Evolutionary conservation across 202 grass and related monocot species (phyloP).

Genomic region (Alloteropsis angusta): DNA sequence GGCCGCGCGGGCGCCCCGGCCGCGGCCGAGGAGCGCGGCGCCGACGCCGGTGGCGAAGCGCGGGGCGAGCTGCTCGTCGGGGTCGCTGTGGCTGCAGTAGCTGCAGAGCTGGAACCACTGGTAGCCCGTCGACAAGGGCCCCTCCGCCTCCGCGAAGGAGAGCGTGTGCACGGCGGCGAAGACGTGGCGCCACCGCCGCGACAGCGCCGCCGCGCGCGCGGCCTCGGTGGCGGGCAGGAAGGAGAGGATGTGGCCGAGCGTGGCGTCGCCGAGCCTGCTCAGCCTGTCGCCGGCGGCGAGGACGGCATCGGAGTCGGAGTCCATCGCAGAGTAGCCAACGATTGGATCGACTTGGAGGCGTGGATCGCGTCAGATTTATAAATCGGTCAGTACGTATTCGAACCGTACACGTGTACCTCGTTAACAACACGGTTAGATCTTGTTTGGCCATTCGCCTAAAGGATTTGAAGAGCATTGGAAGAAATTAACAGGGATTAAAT

Average conservation of each 20-base stretch:
- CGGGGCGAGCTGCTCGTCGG: neutral
- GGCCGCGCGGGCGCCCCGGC: neutral
- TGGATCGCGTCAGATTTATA: too few relatives aligned
- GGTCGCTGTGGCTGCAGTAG: too few relatives aligned
- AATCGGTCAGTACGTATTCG: too few relatives aligned
- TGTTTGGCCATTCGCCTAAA: too few relatives aligned
- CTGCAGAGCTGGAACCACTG: too few relatives aligned
- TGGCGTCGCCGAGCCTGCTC: neutral
- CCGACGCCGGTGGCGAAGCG: neutral
- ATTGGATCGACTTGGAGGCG: too few relatives aligned
- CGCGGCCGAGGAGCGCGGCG: neutral
- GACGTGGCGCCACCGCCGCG: slow-evolving; percentile 3
- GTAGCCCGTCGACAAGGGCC: neutral
- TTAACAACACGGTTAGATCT: too few relatives aligned
- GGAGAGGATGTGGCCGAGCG: neutral
- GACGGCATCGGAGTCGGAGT: neutral
- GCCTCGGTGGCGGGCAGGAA: slow-evolving; percentile 4
- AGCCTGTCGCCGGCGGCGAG: neutral
- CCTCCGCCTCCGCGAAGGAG: neutral
- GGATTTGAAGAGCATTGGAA: too few relatives aligned
- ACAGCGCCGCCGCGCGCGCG: neutral
- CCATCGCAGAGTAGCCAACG: neutral
- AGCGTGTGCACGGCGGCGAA: neutral
- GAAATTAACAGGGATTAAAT: too few relatives aligned
- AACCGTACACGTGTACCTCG: too few relatives aligned